A percentile compares a stretch with the other conserved stretches of the same genome.
Conservation (phyloP, 148 eudicot species). For the Vaccinium darrowii region DNA sequence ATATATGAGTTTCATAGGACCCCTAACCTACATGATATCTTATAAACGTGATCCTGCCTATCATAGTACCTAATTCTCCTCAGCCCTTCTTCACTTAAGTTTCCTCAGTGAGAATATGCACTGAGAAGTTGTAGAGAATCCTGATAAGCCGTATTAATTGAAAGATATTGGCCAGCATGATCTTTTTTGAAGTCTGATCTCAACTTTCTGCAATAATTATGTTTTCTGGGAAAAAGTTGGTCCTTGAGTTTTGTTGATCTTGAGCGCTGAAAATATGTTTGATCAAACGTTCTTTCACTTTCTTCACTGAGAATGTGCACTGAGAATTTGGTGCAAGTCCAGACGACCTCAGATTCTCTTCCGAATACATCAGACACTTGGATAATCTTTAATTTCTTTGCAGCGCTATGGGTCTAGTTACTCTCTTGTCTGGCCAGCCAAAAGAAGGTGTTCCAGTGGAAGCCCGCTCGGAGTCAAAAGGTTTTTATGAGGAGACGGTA, state of each 20-base stretch:
- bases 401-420: conserved; percentile 87
- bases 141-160: neutral
- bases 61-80: neutral
- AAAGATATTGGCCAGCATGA: neutral
- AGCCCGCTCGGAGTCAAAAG: conserved; percentile 84
- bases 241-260: neutral
- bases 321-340: neutral
- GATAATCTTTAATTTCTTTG: conserved; percentile 16
- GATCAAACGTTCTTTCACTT: neutral
- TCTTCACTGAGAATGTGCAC: neutral
- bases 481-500: conserved; percentile 89
- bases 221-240: neutral
- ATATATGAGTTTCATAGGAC: neutral
- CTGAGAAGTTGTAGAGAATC: neutral
- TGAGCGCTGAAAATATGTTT: neutral
- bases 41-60: neutral
- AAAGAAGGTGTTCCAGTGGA: conserved; percentile 81
- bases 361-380: neutral
- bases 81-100: neutral
- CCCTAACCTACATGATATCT: neutral
- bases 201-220: neutral
- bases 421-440: conserved; percentile 89
- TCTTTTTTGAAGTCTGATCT: neutral
- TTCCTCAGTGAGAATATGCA: neutral
- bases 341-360: neutral